Evolutionary conservation across 306 rosid genomes (phyloP).

Genomic region (Potentilla sterilis): DNA sequence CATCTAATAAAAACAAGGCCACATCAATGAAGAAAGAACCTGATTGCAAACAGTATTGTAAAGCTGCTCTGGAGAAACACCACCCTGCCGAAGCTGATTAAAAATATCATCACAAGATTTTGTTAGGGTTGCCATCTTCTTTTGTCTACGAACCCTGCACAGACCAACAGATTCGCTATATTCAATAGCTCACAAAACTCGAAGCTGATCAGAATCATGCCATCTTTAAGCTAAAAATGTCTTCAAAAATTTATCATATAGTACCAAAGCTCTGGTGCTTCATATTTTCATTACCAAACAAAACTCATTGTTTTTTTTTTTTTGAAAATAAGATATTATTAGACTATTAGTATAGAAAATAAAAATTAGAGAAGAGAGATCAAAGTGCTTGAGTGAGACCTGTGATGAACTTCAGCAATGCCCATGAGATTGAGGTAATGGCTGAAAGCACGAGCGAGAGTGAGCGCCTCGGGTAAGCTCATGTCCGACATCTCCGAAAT

Average conservation of each 20-base stretch:
- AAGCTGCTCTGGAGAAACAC: constrained; percentile 72
- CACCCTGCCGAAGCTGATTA: constrained; percentile 74
- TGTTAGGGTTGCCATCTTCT: constrained; percentile 48
- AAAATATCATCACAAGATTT: constrained; percentile 87
- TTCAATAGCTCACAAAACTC: constrained; percentile 3
- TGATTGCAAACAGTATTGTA: constrained; percentile 83
- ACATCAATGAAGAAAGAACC: constrained; percentile 24
- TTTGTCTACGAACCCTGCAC: constrained; percentile 76
- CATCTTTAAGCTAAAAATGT: not conserved
- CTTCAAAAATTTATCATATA: too few relatives aligned
- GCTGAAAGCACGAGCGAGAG: constrained; percentile 87
- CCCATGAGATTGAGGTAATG: constrained; percentile 88
- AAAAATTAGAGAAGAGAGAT: not conserved
- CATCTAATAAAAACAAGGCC: not conserved
- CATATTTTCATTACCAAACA: not conserved
- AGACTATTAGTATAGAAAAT: not conserved
- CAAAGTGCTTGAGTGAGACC: constrained; percentile 42
- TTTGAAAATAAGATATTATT: too few relatives aligned
- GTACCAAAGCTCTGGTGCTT: not conserved
- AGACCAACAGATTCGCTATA: constrained; percentile 7
- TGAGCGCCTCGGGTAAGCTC: constrained; percentile 80
- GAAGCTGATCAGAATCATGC: not conserved
- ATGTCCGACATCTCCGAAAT: constrained; percentile 79
- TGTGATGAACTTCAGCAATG: constrained; percentile 91
- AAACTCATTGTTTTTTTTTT: not conserved